These are phyloP conservation scores for Yamadazyma diospyri DNA, from an alignment of 1,139 yeast genomes.

Conservation along the genomic window DNA sequence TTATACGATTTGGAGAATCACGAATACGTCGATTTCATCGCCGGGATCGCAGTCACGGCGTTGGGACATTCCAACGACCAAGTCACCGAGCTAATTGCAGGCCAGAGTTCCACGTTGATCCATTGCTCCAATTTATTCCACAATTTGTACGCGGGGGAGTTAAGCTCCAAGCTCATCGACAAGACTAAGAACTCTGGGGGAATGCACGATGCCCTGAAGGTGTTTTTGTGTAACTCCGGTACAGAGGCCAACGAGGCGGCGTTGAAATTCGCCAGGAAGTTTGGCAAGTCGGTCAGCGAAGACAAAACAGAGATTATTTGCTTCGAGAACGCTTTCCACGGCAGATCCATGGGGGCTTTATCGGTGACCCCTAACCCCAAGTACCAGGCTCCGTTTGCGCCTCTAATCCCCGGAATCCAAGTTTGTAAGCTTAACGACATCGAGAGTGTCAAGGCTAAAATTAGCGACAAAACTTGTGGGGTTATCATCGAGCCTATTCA, in stretches of 20 bases:
- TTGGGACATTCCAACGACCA: constrained; percentile 83
- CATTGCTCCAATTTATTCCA: constrained; percentile 86
- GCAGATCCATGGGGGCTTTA: constrained; percentile 90
- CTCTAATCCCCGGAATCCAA: constrained; percentile 81
- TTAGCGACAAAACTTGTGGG: constrained; percentile 74
- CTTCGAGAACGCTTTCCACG: constrained; percentile 90
- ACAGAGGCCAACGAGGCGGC: constrained; percentile 99
- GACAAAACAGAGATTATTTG: constrained; percentile 75
- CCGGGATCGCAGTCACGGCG: constrained; percentile 96
- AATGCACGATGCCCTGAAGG: constrained; percentile 73
- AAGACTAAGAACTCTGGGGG: constrained; percentile 71
- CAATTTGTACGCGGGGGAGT: constrained; percentile 78
- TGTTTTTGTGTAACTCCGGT: constrained; percentile 90
- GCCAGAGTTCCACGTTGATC: constrained; percentile 69
- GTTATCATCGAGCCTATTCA: constrained; percentile 95
- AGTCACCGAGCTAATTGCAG: constrained; percentile 62
- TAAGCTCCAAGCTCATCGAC: constrained; percentile 67
- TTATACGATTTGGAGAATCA: constrained; percentile 76
- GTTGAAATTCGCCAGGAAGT: constrained; percentile 86
- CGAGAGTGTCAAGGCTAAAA: constrained; percentile 52
- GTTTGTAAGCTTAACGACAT: constrained; percentile 61
- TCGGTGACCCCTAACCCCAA: constrained; percentile 90
- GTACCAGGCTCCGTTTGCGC: constrained; percentile 87
- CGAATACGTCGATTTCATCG: constrained; percentile 82
- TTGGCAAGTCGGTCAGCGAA: constrained; percentile 54